phyloP scores from a whole-genome alignment of 2,329 filamentous ascomycete genomes.

The Alternaria hordeiaustralica region DNA sequence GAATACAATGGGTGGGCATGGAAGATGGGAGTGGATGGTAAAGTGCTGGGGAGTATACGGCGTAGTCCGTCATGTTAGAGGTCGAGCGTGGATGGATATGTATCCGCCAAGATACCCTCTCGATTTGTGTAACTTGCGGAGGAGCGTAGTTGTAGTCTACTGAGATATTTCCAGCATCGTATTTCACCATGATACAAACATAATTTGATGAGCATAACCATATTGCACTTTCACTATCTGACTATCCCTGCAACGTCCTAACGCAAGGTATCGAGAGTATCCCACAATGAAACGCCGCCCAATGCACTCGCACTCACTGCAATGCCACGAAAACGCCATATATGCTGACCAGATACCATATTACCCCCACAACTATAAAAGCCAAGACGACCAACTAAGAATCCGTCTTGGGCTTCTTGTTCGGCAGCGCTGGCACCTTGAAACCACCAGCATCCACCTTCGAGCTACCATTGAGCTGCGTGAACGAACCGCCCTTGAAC shows the following conservation, averaged over 20 bases:
- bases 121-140: neutral
- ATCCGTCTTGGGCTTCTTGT: slow-evolving; percentile 65
- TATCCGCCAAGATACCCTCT: neutral
- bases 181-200: neutral
- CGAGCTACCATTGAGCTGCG: slow-evolving; percentile 68
- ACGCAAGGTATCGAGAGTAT: neutral
- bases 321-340: neutral
- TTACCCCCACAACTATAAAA: neutral
- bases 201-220: neutral
- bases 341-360: neutral
- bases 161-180: neutral
- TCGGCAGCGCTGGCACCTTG: slow-evolving; percentile 79
- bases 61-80: neutral
- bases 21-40: neutral
- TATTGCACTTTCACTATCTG: neutral
- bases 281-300: neutral
- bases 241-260: neutral
- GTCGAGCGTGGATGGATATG: neutral
- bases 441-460: slow-evolving; percentile 70
- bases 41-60: neutral
- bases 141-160: neutral
- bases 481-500: slow-evolving; percentile 98
- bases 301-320: neutral
- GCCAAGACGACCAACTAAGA: neutral
- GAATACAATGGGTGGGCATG: neutral